phyloP scores from a whole-genome alignment of 129 eudicot species.

The Glebionis coronaria region DNA sequence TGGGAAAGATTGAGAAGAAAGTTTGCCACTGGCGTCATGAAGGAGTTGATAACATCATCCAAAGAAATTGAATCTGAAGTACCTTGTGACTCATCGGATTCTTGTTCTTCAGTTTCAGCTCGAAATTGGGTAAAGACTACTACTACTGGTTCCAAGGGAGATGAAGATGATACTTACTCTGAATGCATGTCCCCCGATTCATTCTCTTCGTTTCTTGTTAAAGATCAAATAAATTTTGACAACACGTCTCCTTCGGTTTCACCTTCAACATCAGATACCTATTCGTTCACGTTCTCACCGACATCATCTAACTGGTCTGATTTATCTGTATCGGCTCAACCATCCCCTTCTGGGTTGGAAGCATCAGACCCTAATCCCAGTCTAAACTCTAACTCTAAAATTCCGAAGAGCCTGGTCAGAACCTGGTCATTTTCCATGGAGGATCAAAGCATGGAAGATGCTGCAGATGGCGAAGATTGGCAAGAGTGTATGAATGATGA shows the following conservation, averaged over 20 bases:
- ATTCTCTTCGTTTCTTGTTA: slow-evolving; percentile 43
- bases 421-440: slow-evolving; percentile 38
- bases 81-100: slow-evolving; percentile 39
- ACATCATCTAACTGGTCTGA: slow-evolving; percentile 83
- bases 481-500: slow-evolving; percentile 15
- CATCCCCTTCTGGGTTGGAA: slow-evolving; percentile 21
- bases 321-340: slow-evolving; percentile 38
- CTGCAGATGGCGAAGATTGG: slow-evolving; percentile 16
- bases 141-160: neutral
- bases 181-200: slow-evolving; percentile 51
- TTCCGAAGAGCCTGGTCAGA: slow-evolving; percentile 22
- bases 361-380: slow-evolving; percentile 27
- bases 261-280: slow-evolving; percentile 80
- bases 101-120: slow-evolving; percentile 34
- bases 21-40: slow-evolving; percentile 71
- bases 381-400: slow-evolving; percentile 17
- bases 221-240: slow-evolving; percentile 44
- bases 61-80: slow-evolving; percentile 34
- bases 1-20: slow-evolving; percentile 78
- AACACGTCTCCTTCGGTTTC: slow-evolving; percentile 68
- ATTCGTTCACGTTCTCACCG: slow-evolving; percentile 79
- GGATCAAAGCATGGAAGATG: slow-evolving; percentile 36
- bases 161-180: slow-evolving; percentile 23
- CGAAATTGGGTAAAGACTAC: slow-evolving; percentile 28
- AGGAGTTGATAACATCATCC: slow-evolving; percentile 53